Base-by-base conservation (phyloP, 495 filamentous ascomycete species). In the Clavariopsis aquatica region DNA sequence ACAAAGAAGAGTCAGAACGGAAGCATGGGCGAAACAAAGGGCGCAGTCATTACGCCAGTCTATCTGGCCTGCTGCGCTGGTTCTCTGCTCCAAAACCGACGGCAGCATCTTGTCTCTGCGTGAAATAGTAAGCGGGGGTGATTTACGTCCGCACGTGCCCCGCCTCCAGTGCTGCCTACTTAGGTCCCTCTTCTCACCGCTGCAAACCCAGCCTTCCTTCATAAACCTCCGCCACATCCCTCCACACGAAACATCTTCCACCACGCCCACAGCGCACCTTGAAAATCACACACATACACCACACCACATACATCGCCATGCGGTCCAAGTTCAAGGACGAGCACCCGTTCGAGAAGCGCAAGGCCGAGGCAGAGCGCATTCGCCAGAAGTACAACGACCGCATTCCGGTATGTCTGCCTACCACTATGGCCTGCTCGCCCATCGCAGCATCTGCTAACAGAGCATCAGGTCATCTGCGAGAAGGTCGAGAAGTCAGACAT, bases 251-350 rank as follows among this genome's bases (percentile, higher is more conserved):
- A 69, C 27, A 26, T 31, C 59, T 36, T 6, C 64, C 6, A 5
- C 47, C 17, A 55, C 47, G 47, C 52, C n/a, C 19, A 34, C 29
- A 49, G 38, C 51, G 43, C 29, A 52, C 20, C 31, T 24, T 49
- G 20, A 20, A 55, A n/a, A 47, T 49, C 34, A 43, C 60, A 55
- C 34, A 46, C 36, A 54, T 29, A 28, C 41, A 24, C 56, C n/a
- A 17, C 10, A 34, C 41, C 61, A 58, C 34, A 52, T 49, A 52
- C 60, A 20, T 22, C 82, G 93, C 77, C 65, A 96, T 96, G 92
- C 87, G 92, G 73, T 92, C 89, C 76, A 98, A 97, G 85, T 98
- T 98, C 81, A 98, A 98, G 89, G 94, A 98, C 87, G 94, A 98
- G 87, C 94, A 97, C 81, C 91, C 92, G 75, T 98, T 98, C 78